Evolutionary conservation across 352 stramenopile genomes (phyloP).

Genomic region (Phytophthora sojae): DNA sequence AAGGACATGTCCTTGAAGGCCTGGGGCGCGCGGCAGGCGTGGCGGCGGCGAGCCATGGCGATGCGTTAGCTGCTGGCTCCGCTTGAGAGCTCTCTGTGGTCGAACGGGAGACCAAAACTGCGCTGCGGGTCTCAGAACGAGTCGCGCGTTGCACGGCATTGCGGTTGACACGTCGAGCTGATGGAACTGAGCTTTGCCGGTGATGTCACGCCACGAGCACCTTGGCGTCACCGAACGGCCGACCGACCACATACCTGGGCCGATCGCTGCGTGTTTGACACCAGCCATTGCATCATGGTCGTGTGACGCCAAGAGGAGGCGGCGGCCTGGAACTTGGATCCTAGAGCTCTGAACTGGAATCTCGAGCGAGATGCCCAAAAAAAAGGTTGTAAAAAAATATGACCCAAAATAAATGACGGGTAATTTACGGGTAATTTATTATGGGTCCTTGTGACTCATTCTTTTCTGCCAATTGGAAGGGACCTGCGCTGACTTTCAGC

Average conservation of each 20-base stretch:
- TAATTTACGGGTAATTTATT: too few relatives aligned
- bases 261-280: constrained; percentile 9
- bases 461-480: too few relatives aligned
- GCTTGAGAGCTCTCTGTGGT: background rate
- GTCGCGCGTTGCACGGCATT: constrained; percentile 4
- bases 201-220: constrained; percentile 16
- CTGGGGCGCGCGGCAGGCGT: background rate
- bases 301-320: too few relatives aligned
- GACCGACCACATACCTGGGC: background rate
- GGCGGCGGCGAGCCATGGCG: constrained; percentile 14
- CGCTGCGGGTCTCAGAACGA: background rate
- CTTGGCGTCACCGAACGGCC: constrained; percentile 21
- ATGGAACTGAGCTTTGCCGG: background rate
- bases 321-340: too few relatives aligned
- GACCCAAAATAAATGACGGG: too few relatives aligned
- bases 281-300: too few relatives aligned
- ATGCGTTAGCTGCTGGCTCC: background rate
- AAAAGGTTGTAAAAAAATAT: too few relatives aligned
- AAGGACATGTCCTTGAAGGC: constrained; percentile 54
- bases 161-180: constrained; percentile 14
- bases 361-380: too few relatives aligned
- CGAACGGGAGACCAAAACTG: constrained; percentile 29
- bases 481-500: too few relatives aligned
- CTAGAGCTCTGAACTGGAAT: too few relatives aligned
- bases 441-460: too few relatives aligned